phyloP scores from a whole-genome alignment of 2,329 filamentous ascomycete species.

The Ophiostoma himal-ulmi region DNA sequence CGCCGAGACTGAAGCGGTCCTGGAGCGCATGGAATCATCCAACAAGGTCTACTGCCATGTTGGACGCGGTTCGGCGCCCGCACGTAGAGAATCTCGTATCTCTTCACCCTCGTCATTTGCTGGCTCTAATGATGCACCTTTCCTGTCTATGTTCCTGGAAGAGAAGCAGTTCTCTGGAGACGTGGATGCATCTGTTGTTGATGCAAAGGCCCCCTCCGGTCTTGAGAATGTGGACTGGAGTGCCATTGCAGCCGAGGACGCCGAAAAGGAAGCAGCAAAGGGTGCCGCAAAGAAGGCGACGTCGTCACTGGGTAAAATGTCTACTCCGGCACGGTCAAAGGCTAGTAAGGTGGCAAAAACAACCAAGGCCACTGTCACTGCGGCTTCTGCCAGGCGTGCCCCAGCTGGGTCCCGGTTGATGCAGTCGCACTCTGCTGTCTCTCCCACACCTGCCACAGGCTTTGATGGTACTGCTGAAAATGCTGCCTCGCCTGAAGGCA shows the following conservation, averaged over 20 bases:
- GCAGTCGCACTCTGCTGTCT: slow-evolving; percentile 31
- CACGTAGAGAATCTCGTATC: neutral
- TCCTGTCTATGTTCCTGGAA: slow-evolving; percentile 61
- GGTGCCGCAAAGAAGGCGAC: neutral
- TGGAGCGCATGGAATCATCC: slow-evolving; percentile 50
- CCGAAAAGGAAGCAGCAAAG: neutral
- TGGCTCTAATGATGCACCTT: slow-evolving; percentile 44
- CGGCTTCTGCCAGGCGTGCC: slow-evolving; percentile 45
- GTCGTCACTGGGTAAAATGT: neutral
- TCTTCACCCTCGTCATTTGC: neutral
- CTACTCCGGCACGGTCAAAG: neutral
- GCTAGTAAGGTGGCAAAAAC: neutral
- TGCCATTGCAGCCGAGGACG: slow-evolving; percentile 25
- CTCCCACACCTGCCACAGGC: slow-evolving; percentile 29
- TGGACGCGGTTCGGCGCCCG: slow-evolving; percentile 18
- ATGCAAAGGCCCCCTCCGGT: slow-evolving; percentile 53
- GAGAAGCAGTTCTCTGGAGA: slow-evolving; percentile 57
- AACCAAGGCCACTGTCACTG: neutral
- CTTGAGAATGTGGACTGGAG: slow-evolving; percentile 40
- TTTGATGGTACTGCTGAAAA: slow-evolving; percentile 26
- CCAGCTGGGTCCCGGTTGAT: slow-evolving; percentile 50
- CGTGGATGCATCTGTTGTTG: slow-evolving; percentile 51
- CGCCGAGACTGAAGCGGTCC: slow-evolving; percentile 47
- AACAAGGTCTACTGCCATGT: slow-evolving; percentile 43
- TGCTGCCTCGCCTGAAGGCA: slow-evolving; percentile 25